These are phyloP conservation scores for Coniella lustricola DNA, from an alignment of 2,329 filamentous ascomycete species.

Conservation along the genomic window DNA sequence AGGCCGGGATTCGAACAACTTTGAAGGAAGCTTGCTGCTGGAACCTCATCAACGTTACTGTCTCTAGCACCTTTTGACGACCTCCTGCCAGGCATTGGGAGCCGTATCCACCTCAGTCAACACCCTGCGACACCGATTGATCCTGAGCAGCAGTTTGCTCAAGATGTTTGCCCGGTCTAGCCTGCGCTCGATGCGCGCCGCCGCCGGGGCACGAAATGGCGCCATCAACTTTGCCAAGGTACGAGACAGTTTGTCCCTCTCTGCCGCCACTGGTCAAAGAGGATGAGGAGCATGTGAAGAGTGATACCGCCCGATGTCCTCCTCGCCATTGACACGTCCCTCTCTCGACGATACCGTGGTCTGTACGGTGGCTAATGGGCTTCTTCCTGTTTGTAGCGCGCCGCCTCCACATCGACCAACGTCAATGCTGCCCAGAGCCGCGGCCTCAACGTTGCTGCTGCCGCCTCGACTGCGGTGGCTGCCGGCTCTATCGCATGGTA, in stretches of 20 bases:
- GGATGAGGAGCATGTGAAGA: background rate
- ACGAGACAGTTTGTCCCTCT: slow-evolving; percentile 23
- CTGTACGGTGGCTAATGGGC: slow-evolving; percentile 4
- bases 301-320: background rate
- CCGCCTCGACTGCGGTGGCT: slow-evolving; percentile 78
- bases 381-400: slow-evolving; percentile 39
- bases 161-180: slow-evolving; percentile 91
- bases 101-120: slow-evolving; percentile 30
- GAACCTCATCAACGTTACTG: slow-evolving; percentile 16
- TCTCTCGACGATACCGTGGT: background rate
- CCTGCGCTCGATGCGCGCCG: slow-evolving; percentile 80
- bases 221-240: slow-evolving; percentile 69
- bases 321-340: background rate
- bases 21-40: slow-evolving; percentile 10
- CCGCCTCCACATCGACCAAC: slow-evolving; percentile 66
- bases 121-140: slow-evolving; percentile 26
- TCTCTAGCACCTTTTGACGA: slow-evolving; percentile 19
- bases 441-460: slow-evolving; percentile 71
- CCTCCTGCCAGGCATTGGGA: slow-evolving; percentile 28
- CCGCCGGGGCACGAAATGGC: slow-evolving; percentile 70
- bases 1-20: slow-evolving; percentile 13
- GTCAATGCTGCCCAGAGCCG: slow-evolving; percentile 61
- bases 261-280: background rate
- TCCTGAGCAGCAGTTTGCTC: slow-evolving; percentile 40
- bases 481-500: slow-evolving; percentile 93